These are phyloP conservation scores for Coniochaeta sp. DNA, from an alignment of 2,329 filamentous ascomycete genomes.

Conservation along the genomic window DNA sequence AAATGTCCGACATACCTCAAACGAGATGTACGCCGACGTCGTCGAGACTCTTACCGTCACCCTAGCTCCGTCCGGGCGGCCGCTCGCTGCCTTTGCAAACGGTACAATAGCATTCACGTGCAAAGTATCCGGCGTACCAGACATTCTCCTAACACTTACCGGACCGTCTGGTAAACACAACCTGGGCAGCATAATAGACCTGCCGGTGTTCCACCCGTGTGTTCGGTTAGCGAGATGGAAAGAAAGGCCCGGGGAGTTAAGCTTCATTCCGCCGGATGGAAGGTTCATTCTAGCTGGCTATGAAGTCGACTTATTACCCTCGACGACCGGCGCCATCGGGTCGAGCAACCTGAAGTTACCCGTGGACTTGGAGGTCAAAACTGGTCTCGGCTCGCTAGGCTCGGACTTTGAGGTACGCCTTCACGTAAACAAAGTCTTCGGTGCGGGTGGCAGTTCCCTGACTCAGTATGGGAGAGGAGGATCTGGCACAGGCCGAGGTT, in stretches of 20 bases:
- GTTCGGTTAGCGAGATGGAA: conserved; percentile 87
- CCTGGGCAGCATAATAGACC: conserved; percentile 66
- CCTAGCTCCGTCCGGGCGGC: conserved; percentile 81
- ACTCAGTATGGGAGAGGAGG: conserved; percentile 24
- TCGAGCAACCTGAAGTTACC: conserved; percentile 70
- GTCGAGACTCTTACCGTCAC: conserved; percentile 85
- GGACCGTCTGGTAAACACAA: conserved; percentile 76
- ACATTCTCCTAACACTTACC: conserved; percentile 74
- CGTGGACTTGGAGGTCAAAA: conserved; percentile 73
- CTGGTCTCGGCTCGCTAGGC: conserved; percentile 65
- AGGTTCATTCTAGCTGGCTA: conserved; percentile 91
- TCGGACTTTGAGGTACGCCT: conserved; percentile 86
- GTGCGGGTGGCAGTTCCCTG: conserved; percentile 13
- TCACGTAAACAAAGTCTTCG: conserved; percentile 60
- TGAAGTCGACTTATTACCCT: conserved; percentile 82
- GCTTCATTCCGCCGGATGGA: conserved; percentile 91
- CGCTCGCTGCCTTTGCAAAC: conserved; percentile 79
- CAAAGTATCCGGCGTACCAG: conserved; percentile 90
- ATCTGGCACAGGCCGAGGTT: conserved; percentile 32
- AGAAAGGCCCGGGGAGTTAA: conserved; percentile 83
- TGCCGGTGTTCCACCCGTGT: conserved; percentile 94
- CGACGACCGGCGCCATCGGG: conserved; percentile 48
- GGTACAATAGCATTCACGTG: conserved; percentile 92
- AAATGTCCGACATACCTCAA: conserved; percentile 92
- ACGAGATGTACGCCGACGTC: conserved; percentile 94